These are phyloP conservation scores for Calcarisporium arbuscula DNA, from an alignment of 2,329 filamentous ascomycete genomes.

Conservation along the genomic window DNA sequence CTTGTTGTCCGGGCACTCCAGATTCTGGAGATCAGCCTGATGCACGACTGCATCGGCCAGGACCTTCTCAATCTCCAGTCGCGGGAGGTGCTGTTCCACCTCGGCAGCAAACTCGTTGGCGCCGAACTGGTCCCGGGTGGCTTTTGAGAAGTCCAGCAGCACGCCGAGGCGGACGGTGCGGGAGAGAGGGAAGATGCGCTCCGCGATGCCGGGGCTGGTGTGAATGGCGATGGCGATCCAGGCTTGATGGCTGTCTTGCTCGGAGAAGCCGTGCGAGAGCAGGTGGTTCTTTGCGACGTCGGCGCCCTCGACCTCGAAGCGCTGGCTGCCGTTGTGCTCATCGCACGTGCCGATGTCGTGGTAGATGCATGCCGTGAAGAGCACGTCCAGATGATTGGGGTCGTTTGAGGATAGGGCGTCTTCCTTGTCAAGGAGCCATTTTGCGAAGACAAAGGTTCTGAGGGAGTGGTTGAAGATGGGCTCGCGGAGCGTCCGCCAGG, in stretches of 20 bases:
- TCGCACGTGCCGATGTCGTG: slow-evolving; percentile 29
- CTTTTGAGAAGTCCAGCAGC: slow-evolving; percentile 22
- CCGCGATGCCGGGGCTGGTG: slow-evolving; percentile 27
- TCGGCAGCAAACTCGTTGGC: slow-evolving; percentile 6
- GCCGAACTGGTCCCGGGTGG: slow-evolving; percentile 1
- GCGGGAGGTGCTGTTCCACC: slow-evolving; percentile 18
- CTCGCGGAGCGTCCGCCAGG: slow-evolving; percentile 11
- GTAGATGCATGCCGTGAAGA: slow-evolving; percentile 28
- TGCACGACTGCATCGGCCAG: slow-evolving; percentile 21
- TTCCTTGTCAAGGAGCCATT: slow-evolving; percentile 16
- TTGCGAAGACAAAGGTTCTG: slow-evolving; percentile 20
- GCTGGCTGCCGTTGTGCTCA: slow-evolving; percentile 21
- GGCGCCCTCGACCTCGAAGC: slow-evolving; percentile 29
- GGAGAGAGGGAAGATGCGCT: slow-evolving; percentile 26
- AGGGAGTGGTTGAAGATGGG: slow-evolving; percentile 24
- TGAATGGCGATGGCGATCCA: slow-evolving; percentile 30
- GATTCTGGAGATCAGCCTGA: slow-evolving; percentile 15
- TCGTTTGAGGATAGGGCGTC: slow-evolving; percentile 6
- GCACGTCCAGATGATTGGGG: slow-evolving; percentile 11
- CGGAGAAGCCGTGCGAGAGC: slow-evolving; percentile 15
- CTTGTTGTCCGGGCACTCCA: slow-evolving; percentile 14
- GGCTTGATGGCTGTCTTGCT: slow-evolving; percentile 19
- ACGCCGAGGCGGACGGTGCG: slow-evolving; percentile 25
- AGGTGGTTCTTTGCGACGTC: slow-evolving; percentile 23
- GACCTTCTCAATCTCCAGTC: slow-evolving; percentile 17